Evolutionary conservation across 73 alveolate species (phyloP).

Genomic region (Stentor coeruleus): DNA sequence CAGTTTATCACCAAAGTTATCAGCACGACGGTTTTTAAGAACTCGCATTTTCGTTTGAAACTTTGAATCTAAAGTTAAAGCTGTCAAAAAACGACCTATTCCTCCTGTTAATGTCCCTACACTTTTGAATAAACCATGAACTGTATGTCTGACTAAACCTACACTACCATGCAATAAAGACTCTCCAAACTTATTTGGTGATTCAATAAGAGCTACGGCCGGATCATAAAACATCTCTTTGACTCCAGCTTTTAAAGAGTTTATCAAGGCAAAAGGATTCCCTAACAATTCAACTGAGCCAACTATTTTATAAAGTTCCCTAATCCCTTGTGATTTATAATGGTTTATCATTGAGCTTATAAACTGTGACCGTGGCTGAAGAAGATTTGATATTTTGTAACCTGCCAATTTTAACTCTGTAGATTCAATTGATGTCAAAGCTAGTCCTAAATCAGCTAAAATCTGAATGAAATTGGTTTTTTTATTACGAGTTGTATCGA

Average conservation of each 20-base stretch:
- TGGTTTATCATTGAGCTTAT: not conserved
- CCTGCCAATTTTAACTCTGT: slow-evolving; percentile 21
- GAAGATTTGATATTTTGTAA: not conserved
- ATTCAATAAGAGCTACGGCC: not conserved
- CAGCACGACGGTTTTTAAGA: not conserved
- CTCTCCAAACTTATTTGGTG: slow-evolving; percentile 12
- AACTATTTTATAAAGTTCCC: slow-evolving; percentile 19
- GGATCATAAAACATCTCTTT: slow-evolving; percentile 22
- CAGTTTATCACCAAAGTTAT: slow-evolving; percentile 2
- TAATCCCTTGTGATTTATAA: slow-evolving; percentile 10
- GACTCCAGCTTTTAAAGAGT: slow-evolving; percentile 20
- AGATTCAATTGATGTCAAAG: slow-evolving; percentile 27
- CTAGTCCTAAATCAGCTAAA: slow-evolving; percentile 27
- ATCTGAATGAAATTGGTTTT: slow-evolving; percentile 15
- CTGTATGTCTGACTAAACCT: slow-evolving; percentile 18
- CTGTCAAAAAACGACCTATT: slow-evolving; percentile 17
- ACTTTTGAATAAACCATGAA: slow-evolving; percentile 22
- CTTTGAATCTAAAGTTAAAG: slow-evolving; percentile 16
- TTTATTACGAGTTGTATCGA: not conserved
- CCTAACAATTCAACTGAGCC: slow-evolving; percentile 24
- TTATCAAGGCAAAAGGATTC: slow-evolving; percentile 11
- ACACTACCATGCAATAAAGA: slow-evolving; percentile 7
- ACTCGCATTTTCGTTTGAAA: slow-evolving; percentile 18
- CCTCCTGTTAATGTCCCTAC: slow-evolving; percentile 21
- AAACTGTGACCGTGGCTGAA: not conserved